phyloP scores from a whole-genome alignment of 352 stramenopile species.

The Phytophthora sojae region DNA sequence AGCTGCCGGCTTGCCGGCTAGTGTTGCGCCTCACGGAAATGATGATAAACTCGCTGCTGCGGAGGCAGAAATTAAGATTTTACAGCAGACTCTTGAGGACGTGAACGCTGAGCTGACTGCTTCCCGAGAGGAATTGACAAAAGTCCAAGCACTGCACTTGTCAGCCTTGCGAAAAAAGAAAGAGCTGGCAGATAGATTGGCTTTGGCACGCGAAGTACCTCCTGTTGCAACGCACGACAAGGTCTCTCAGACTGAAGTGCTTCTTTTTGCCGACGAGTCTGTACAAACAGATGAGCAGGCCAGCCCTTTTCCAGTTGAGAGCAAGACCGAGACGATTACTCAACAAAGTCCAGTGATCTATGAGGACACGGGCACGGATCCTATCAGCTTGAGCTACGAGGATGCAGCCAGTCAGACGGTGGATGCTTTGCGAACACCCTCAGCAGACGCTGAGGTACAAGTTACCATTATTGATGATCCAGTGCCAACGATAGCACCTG shows the following conservation, averaged over 20 bases:
- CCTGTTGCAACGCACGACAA: conserved; percentile 9
- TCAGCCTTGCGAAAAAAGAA: conserved; percentile 59
- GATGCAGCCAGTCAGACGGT: conserved; percentile 32
- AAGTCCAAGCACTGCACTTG: conserved; percentile 51
- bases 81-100: conserved; percentile 51
- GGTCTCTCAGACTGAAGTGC: conserved; percentile 25
- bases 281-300: conserved; percentile 28
- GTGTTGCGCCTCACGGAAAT: conserved; percentile 1
- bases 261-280: not conserved
- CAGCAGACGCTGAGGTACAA: conserved; percentile 19
- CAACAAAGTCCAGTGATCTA: not conserved
- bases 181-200: conserved; percentile 44
- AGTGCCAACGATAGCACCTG: not conserved
- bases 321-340: not conserved
- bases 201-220: conserved; percentile 21
- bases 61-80: conserved; percentile 45
- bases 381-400: conserved; percentile 18
- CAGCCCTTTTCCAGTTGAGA: not conserved
- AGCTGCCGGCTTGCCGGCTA: not conserved
- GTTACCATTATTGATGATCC: not conserved
- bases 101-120: conserved; percentile 50
- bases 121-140: conserved; percentile 55
- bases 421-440: conserved; percentile 9
- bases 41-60: conserved; percentile 20
- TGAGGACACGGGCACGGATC: conserved; percentile 33